These are phyloP conservation scores for Melastoma malabathricum DNA, from an alignment of 345 rosid genomes.

Conservation along the genomic window DNA sequence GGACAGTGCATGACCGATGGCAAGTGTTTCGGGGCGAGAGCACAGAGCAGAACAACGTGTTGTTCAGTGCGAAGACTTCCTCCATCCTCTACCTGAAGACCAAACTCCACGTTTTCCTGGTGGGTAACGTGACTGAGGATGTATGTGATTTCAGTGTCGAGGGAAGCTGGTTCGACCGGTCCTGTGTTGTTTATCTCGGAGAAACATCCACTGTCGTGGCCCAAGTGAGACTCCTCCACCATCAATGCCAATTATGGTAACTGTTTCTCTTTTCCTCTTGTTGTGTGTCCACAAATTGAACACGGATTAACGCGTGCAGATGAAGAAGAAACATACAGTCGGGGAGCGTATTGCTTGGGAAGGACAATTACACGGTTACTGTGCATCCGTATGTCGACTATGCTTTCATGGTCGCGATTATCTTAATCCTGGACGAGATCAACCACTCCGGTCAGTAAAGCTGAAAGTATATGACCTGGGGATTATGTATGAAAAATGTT, in stretches of 20 bases:
- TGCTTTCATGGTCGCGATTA: slow-evolving; percentile 5
- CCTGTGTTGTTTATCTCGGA: slow-evolving; percentile 12
- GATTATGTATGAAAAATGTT: too few species aligned
- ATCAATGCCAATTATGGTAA: neutral
- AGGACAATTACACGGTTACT: slow-evolving; percentile 10
- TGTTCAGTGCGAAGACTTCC: slow-evolving; percentile 11
- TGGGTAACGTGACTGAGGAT: slow-evolving; percentile 6
- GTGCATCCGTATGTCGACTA: slow-evolving; percentile 9
- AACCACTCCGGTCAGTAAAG: neutral
- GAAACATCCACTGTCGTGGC: slow-evolving; percentile 9
- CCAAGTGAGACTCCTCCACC: neutral
- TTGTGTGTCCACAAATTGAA: neutral
- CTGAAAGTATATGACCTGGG: too few species aligned
- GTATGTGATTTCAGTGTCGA: slow-evolving; percentile 12
- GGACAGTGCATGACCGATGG: slow-evolving; percentile 16
- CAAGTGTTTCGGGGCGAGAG: slow-evolving; percentile 17
- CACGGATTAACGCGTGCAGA: slow-evolving; percentile 1
- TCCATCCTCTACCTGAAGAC: slow-evolving; percentile 3
- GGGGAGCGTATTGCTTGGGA: slow-evolving; percentile 4
- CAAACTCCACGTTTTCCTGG: slow-evolving; percentile 11
- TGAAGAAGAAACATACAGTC: slow-evolving; percentile 4
- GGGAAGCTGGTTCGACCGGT: slow-evolving; percentile 12
- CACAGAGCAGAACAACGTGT: slow-evolving; percentile 6
- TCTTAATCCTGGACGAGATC: slow-evolving; percentile 10
- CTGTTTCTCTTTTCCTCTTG: neutral